These are phyloP conservation scores for Volvariella volvacea DNA, from an alignment of 1,284 basidiomycete species.

Conservation along the genomic window DNA sequence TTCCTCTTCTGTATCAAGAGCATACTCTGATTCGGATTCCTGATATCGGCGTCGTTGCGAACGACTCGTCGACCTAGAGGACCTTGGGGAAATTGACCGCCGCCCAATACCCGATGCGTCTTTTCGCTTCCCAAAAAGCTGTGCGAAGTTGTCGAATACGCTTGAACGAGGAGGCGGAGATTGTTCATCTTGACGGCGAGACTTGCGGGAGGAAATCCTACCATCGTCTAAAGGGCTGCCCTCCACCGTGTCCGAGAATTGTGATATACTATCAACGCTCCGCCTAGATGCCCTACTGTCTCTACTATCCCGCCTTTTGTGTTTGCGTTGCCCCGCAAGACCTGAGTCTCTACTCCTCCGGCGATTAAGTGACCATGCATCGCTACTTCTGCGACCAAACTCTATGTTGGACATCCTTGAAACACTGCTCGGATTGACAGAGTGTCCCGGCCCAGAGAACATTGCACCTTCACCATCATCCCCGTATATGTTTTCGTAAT, in stretches of 20 bases:
- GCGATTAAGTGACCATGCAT: constrained; percentile 40
- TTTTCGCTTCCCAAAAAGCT: constrained; percentile 53
- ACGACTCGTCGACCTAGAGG: constrained; percentile 42
- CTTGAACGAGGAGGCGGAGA: constrained; percentile 37
- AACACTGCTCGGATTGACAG: constrained; percentile 65
- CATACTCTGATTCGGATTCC: constrained; percentile 53
- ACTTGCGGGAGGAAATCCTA: constrained; percentile 17
- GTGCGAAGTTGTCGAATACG: constrained; percentile 63
- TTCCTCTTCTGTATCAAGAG: constrained; percentile 42
- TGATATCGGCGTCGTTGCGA: constrained; percentile 45
- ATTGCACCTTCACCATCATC: constrained; percentile 54
- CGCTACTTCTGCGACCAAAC: constrained; percentile 48
- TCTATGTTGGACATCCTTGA: constrained; percentile 70
- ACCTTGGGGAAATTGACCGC: constrained; percentile 47
- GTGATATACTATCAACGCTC: constrained; percentile 20
- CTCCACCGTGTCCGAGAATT: constrained; percentile 18
- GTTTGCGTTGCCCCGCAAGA: constrained; percentile 20
- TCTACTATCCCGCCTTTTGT: constrained; percentile 42
- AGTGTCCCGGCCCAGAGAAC: constrained; percentile 72
- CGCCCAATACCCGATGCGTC: constrained; percentile 38
- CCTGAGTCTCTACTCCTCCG: constrained; percentile 46
- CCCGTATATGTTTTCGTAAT: constrained; percentile 48
- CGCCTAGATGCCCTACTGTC: constrained; percentile 41
- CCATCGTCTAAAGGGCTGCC: constrained; percentile 20
- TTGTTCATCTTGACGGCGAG: constrained; percentile 22